Base-by-base conservation (phyloP, 169 alveolate species). In the Ichthyophthirius multifiliis region DNA sequence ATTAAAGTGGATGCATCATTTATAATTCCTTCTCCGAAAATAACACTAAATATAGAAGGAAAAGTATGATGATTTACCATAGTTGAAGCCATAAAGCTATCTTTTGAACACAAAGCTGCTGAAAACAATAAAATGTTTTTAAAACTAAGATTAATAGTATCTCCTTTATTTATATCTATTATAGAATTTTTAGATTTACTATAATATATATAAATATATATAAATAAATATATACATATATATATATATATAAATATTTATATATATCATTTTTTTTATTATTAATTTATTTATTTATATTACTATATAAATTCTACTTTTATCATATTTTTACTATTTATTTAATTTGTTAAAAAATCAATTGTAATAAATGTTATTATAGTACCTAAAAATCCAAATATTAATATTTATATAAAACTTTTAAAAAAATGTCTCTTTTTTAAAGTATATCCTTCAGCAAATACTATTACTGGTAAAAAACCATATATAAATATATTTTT, bases 361-460 rank as follows among this genome's bases (percentile, higher is more conserved):
- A 39, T 55, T 15, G 39, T 55, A 27, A 23, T 39, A 34, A 55
- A 27, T 1, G 71, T 55, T 1, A 55, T 20, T 13, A 55, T 55
- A 27, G 71, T 55, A 7, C 71, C 71, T 6, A 55, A 16, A 27
- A 55, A 55, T 10, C 71, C 71, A 27, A 27, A 55, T 27, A 55
- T 10, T 2, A 55, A 27, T 6, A 55, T 55, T 55, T 34, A 39
- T 16, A 55, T 55, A 34, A 55, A 27, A 55, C 31, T 55, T 39
- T 55, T 55, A 7, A 55, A 55, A n/a, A 55, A 55, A 55, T 55
- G 43, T n/a, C 71, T 55, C 71, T 55, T 55, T 55, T 55, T 55
- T 27, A 55, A 18, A 55, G 71, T 27, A 55, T 27, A 55, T 6
- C 71, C 71, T 55, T 55, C 71, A 10, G 71, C 71, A 55, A 55